Base-by-base conservation (phyloP, 192 early-diverging fungal species). In the Linnemannia exigua region DNA sequence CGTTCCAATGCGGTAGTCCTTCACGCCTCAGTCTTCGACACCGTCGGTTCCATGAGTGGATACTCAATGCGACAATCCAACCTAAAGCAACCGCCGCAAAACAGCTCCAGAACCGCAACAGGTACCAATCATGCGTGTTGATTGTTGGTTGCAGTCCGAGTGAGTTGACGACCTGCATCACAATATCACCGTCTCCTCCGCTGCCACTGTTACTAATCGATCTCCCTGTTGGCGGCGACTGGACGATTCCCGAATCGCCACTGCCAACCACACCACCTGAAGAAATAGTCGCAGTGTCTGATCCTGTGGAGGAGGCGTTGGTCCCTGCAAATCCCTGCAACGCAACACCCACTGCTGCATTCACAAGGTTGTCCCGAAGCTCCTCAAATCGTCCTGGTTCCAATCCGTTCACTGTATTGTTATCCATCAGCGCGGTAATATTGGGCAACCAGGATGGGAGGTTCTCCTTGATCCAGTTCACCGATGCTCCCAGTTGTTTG, bases 71-170 rank as follows among this genome's bases (percentile, higher is more conserved):
- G 8, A 91, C 69, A 25, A 89, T 11, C 47, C 90, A 70, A 16
- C 89, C 88, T 14, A 88, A 33, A 0, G 82, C 25, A 14, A 88
- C 88, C 0, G 46, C 87, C 4, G 76, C 72, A 77, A 90, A 88
- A 19, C 87, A 77, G 0, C 89, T 84, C 89, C 91, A 91, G 35
- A 91, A 71, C 11, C 88, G 86, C 54, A 90, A 87, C 2, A 87
- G 87, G 38, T 91, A 91, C 91, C 91, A 91, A 17, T 84, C 84
- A 15, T 88, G 89, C 1, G 91, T 90, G 63, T 88, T 81, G 80
- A 91, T 90, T 16, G 89, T 88, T 0, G 91, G 91, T 69, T 89
- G 89, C 22, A 91, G 70, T 0, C 91, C 91, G 19, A 85, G 54
- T 50, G 77, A 79, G 48, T 85, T 85, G 61, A 85, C 83, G 0